Base-by-base conservation (phyloP, 768 basidiomycete species). In the Suillus paluster region DNA sequence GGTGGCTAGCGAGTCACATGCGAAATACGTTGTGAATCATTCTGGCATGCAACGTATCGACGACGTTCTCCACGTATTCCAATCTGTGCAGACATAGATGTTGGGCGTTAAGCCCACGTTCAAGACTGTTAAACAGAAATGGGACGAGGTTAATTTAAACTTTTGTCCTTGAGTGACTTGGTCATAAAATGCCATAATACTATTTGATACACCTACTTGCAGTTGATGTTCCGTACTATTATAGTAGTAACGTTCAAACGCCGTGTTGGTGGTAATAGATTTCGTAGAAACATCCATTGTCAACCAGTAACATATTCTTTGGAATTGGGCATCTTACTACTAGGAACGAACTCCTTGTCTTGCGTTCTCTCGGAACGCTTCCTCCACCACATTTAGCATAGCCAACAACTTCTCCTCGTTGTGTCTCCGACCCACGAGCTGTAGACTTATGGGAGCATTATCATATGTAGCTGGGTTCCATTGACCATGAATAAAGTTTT, bases 371-470 rank as follows among this genome's bases (percentile, higher is more conserved):
- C 11, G n/a, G 66, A 36, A 73, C 46, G 63, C 50, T 11, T 60
- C 30, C 38, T 84, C 83, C 27, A 84, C 73, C 23, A 73, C 73
- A 27, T 75, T 71, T 59, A 83, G 68, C 64, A 81, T 78, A 21
- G 78, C 80, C 58, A 85, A 69, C 17, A 85, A 66, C 55, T 77
- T 78, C 63, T 85, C 83, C 66, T 85, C 83, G 49, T 82, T 80
- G 67, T 79, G 78, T 38, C 82, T 79, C 60, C 80, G 74, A 21
- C 84, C 84, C 21, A 85, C 75, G 10, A 85, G 72, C 72, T 85
- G 84, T 49, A 85, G 68, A 38, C 77, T 65, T 60, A 85, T 71
- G 1, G 84, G 78, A 5, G 80, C 79, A 66, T 78, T 77, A 46
- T 80, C 71, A 62, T 80, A 82, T 12, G 74, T 77, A 46, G 71